Conservation (phyloP, 2,329 filamentous ascomycete genomes). For the Pseudopyrenochaeta lycopersici region DNA sequence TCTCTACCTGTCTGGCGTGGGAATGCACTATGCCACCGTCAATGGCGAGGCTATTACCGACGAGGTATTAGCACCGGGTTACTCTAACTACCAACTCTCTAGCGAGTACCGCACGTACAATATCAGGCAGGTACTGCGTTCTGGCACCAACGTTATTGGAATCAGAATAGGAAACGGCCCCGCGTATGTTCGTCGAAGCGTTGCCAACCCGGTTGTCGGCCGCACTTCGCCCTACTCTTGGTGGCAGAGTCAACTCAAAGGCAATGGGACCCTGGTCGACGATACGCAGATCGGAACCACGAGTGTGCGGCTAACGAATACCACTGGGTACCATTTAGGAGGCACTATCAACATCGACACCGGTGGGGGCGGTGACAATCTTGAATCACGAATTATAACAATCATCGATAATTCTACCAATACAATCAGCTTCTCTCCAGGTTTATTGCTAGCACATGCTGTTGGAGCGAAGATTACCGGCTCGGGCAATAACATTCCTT, state of each 20-base stretch:
- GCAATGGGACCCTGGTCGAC: neutral
- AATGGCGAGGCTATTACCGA: conserved; percentile 1
- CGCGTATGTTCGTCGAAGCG: neutral
- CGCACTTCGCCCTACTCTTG: conserved; percentile 1
- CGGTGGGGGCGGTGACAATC: neutral
- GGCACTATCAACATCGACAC: conserved; percentile 3
- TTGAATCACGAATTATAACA: neutral
- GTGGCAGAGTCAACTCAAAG: conserved; percentile 3
- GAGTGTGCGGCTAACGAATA: neutral
- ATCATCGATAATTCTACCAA: conserved; percentile 2
- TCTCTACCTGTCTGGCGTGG: neutral
- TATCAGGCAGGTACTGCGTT: neutral
- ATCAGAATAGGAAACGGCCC: conserved; percentile 2
- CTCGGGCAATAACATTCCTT: conserved; percentile 1
- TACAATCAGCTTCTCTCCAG: neutral
- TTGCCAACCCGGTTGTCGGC: neutral
- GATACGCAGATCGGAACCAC: neutral
- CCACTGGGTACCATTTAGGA: neutral
- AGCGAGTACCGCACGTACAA: conserved; percentile 2
- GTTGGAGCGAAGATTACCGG: neutral
- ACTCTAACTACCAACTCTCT: conserved; percentile 4
- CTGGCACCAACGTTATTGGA: neutral
- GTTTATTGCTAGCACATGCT: neutral
- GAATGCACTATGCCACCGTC: neutral
- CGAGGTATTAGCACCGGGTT: conserved; percentile 1